phyloP scores from a whole-genome alignment of 2,329 filamentous ascomycete genomes.

The Helminthosporium solani region DNA sequence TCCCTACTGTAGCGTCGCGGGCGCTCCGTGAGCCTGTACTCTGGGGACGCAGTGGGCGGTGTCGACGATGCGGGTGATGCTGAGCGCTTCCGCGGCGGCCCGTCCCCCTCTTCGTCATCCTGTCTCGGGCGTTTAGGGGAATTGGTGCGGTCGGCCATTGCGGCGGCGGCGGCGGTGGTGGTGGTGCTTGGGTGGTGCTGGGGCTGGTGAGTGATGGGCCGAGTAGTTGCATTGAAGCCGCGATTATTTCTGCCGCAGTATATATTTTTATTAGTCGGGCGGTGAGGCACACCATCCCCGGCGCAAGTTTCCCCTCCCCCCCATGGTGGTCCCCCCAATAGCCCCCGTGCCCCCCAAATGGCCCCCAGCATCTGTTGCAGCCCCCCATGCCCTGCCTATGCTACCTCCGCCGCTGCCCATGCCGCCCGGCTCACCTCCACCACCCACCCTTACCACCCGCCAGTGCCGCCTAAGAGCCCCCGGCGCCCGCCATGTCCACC shows the following conservation, averaged over 20 bases:
- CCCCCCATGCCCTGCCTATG: no score
- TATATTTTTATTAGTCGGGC: no score
- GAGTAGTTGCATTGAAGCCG: no score
- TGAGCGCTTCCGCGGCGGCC: constrained; percentile 37
- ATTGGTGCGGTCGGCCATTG: constrained; percentile 21
- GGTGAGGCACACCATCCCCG: no score
- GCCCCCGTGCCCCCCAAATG: no score
- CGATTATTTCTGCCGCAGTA: no score
- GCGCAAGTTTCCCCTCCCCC: no score
- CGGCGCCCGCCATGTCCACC: constrained; percentile 30
- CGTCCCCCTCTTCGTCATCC: constrained; percentile 24
- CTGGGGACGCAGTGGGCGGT: constrained; percentile 29
- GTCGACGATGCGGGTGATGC: constrained; percentile 30
- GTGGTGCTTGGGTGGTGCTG: no score
- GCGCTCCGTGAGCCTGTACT: constrained; percentile 35
- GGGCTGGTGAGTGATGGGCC: background rate
- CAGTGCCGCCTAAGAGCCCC: no score
- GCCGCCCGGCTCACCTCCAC: background rate
- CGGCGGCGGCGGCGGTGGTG: background rate
- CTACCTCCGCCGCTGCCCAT: no score
- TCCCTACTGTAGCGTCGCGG: constrained; percentile 36
- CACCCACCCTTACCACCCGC: background rate
- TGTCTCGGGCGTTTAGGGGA: constrained; percentile 33
- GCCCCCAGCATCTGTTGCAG: no score
- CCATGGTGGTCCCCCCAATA: no score